Evolutionary conservation across 2,329 filamentous ascomycete genomes (phyloP), one percentile per base, ranked within the genome.

Genomic region (Beauveria sp.): DNA sequence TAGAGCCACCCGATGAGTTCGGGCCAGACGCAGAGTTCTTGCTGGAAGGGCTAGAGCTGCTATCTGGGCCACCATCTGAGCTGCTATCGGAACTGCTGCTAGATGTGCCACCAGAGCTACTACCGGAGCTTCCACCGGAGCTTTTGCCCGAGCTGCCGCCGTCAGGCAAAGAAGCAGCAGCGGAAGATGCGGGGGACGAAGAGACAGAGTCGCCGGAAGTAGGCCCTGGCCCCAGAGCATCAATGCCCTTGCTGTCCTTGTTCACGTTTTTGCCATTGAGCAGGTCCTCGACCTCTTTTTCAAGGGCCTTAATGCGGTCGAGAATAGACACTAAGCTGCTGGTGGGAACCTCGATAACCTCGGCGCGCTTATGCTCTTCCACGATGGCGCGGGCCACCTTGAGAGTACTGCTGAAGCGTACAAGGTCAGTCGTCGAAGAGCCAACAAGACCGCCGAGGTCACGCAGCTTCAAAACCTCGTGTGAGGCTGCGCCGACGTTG

Each of bases 261-360:
- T 34, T 44, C 18, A 59, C 56, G 12, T 55, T 48, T 53, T 63
- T 55, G 24, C 62, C 53, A 30, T 61, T 53, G 37, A 74, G 52
- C 66, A 72, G 64, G 20, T 46, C 63, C 24, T 63, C 59, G 18
- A 73, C 69, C 62, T 73, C 67, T 20, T 66, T 61, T 58, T 71
- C 66, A 1, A 73, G 64, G 2, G 44, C 59, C 41, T 68, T 64
- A 52, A 73, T 67, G 60, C 70, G 69, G 46, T 66, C 61, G 6
- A 73, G 64, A 22, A 74, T 67, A 30, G 66, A 63, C 5, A 66
- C 53, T 6, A 73, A 52, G 22, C 65, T 65, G 26, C 65, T 59
- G 28, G 65, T 61, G 5, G 69, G 62, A 37, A 72, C 66, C 18
- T 69, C 64, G n/a, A 71, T 63, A 16, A 66, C 66, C 9, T 62